phyloP scores from a whole-genome alignment of 306 rosid species.

The Lithocarpus polystachyus region DNA sequence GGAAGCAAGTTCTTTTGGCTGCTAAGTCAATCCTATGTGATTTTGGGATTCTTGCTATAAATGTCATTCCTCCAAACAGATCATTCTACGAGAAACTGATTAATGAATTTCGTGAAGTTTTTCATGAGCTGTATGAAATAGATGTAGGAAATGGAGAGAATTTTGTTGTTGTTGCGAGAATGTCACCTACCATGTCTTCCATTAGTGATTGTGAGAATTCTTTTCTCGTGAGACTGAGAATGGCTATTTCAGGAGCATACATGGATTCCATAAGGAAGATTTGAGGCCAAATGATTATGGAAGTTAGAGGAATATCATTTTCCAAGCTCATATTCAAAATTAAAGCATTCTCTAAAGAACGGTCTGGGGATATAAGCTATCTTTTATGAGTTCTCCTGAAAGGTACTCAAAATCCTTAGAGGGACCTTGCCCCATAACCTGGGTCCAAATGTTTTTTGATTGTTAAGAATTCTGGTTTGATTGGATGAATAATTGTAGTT shows the following conservation, averaged over 20 bases:
- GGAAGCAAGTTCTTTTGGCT: constrained; percentile 49
- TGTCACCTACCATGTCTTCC: constrained; percentile 29
- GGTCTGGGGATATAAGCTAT: too few relatives aligned
- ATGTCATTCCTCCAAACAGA: constrained; percentile 59
- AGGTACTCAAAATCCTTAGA: background rate
- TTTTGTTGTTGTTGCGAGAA: constrained; percentile 58
- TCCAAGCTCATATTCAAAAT: too few relatives aligned
- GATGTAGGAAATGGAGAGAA: constrained; percentile 79
- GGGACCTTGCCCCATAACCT: background rate
- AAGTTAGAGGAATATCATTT: background rate
- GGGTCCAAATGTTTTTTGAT: background rate
- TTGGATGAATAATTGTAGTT: background rate
- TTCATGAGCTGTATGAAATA: constrained; percentile 55
- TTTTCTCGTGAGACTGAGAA: constrained; percentile 48
- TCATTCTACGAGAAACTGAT: constrained; percentile 46
- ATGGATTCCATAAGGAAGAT: constrained; percentile 47
- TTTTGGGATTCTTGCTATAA: constrained; percentile 57
- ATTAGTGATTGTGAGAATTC: constrained; percentile 26
- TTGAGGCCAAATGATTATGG: constrained; percentile 7
- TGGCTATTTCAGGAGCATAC: constrained; percentile 49
- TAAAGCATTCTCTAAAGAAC: too few relatives aligned
- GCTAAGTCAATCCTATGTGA: constrained; percentile 58
- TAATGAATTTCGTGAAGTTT: constrained; percentile 40
- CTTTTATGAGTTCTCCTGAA: too few relatives aligned
- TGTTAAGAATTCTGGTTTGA: background rate